Percentiles rank a stretch among this genome's conserved stretches.
Conservation (phyloP, 2,329 filamentous ascomycete species). For the Xylariaceae sp. region DNA sequence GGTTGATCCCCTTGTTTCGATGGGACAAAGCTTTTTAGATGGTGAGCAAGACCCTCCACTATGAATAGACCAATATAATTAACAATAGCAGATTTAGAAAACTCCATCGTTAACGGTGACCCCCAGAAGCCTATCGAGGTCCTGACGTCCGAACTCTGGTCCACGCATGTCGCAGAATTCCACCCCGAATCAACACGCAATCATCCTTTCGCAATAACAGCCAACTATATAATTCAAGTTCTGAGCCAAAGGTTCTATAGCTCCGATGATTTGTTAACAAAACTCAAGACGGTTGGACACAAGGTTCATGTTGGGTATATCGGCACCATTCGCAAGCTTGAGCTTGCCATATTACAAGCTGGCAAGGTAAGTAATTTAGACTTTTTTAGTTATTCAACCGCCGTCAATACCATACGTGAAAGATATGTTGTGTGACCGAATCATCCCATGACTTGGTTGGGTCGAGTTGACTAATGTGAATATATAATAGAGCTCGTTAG, state of each 20-base stretch:
- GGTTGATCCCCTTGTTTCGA: conserved; percentile 44
- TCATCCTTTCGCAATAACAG: conserved; percentile 41
- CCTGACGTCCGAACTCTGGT: conserved; percentile 46
- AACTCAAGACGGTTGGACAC: conserved; percentile 41
- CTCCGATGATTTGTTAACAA: conserved; percentile 35
- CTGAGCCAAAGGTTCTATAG: conserved; percentile 42
- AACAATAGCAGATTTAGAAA: conserved; percentile 49
- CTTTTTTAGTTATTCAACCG: not conserved
- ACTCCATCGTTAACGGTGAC: conserved; percentile 41
- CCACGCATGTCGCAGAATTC: conserved; percentile 43
- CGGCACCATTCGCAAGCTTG: conserved; percentile 48
- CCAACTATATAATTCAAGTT: conserved; percentile 41
- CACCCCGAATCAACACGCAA: conserved; percentile 31
- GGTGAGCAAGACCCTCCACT: conserved; percentile 40
- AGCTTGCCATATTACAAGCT: conserved; percentile 54
- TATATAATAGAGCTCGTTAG: conserved; percentile 41
- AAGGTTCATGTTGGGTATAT: conserved; percentile 42
- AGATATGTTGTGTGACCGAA: not conserved
- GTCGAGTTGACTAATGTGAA: conserved; percentile 22
- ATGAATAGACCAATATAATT: conserved; percentile 1
- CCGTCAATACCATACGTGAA: not conserved
- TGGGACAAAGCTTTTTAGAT: conserved; percentile 54
- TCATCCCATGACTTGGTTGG: not conserved
- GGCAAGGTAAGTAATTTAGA: conserved; percentile 49
- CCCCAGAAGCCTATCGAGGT: conserved; percentile 38